Base-by-base conservation (phyloP, 495 filamentous ascomycete genomes). In the Patellaria atrata region DNA sequence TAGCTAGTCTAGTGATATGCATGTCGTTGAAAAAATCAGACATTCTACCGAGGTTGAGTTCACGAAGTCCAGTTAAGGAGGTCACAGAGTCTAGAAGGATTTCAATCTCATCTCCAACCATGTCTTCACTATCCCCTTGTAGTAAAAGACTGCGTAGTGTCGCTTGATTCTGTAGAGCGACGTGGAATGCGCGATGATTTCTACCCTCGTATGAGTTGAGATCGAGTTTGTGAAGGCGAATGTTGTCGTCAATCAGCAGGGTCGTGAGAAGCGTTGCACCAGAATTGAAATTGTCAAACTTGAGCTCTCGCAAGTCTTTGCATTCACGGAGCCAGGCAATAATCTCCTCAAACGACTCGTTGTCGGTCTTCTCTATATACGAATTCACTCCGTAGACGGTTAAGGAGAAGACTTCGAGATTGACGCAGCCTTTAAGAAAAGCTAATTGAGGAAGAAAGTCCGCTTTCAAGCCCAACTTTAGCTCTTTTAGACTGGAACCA, bases 311-410 rank as follows among this genome's bases (percentile, higher is more conserved):
- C 10, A 84, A 59, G 4, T 50, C 51, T 22, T 61, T 58, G 51
- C 78, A 83, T 5, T 59, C 57, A 20, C 60, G 47, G 11, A 77
- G 54, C 68, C 72, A 77, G 1, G 52, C 47, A 11, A 69, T 52
- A 19, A 72, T 58, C 26, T 68, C 60, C 1, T 63, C 43, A 31
- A 73, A 69, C 3, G 60, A 47, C 11, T 67, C 60, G 21, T 69
- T 60, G 34, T 61, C 56, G 11, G 52, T 57, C 11, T 45, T 50
- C 27, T 68, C 58, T 19, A 71, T 51, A 22, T 62, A 50, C 28
- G 51, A 48, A 11, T 33, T 40, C 23, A 49, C 50, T 12, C 51
- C 24, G 3, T 31, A 35, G 16, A 53, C 55, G 35, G 67, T 61
- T 27, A 86, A 54, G 0, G 56, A 36, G 13, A 82, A 54, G 1